Evolutionary conservation across 495 filamentous ascomycete species (phyloP).

Genomic region (Venustampulla echinocandica): DNA sequence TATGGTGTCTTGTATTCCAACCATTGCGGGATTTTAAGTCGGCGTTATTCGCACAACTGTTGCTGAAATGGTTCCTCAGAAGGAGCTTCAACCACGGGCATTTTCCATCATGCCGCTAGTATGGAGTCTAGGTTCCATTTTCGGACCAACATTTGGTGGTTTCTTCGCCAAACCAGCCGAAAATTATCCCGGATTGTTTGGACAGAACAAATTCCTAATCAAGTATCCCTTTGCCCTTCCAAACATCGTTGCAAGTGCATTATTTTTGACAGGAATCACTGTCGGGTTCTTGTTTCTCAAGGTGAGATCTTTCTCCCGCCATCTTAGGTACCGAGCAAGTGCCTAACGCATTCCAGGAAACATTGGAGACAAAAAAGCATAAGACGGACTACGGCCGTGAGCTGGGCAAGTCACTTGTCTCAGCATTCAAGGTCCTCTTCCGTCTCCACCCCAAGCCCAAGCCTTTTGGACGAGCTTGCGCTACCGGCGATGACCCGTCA

Average conservation of each 20-base stretch:
- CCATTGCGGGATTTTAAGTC: constrained; percentile 36
- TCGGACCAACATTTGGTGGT: constrained; percentile 83
- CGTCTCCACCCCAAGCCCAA: constrained; percentile 8
- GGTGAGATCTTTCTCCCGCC: constrained; percentile 18
- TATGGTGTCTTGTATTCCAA: too few relatives aligned
- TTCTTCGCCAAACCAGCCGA: constrained; percentile 68
- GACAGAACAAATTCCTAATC: constrained; percentile 54
- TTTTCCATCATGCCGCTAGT: constrained; percentile 80
- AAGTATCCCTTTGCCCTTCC: constrained; percentile 74
- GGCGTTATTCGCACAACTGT: constrained; percentile 64
- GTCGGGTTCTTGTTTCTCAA: constrained; percentile 65
- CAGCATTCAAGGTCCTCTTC: constrained; percentile 10
- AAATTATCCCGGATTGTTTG: constrained; percentile 58
- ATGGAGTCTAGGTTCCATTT: constrained; percentile 75
- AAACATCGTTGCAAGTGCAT: constrained; percentile 60
- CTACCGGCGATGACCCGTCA: constrained; percentile 42
- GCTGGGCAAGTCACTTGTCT: constrained; percentile 41
- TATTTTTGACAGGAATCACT: constrained; percentile 66
- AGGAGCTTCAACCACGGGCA: constrained; percentile 69
- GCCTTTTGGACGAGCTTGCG: constrained; percentile 28
- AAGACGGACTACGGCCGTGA: constrained; percentile 58
- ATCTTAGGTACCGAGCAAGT: constrained; percentile 11
- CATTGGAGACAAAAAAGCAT: constrained; percentile 55
- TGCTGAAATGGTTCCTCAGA: constrained; percentile 71
- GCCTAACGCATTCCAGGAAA: constrained; percentile 53